These are phyloP conservation scores for Ustilago hordei DNA, from an alignment of 1,284 basidiomycete species.

Conservation along the genomic window DNA sequence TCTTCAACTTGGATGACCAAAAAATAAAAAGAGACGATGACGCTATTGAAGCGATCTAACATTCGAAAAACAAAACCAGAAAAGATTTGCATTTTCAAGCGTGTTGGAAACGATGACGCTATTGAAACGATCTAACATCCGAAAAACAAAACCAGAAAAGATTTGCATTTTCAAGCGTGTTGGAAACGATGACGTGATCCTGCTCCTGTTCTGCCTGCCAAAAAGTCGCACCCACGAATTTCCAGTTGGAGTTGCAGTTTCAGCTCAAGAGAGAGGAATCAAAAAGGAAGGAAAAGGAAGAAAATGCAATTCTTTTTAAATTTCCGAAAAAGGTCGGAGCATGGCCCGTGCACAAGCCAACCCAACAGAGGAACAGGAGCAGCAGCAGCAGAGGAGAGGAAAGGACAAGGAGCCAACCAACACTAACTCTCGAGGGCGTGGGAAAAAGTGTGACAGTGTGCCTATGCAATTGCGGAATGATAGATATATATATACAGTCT, in stretches of 20 bases:
- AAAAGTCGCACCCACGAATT: neutral
- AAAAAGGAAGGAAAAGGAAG: neutral
- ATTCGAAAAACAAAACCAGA: neutral
- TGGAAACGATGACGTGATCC: constrained; percentile 18
- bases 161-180: neutral
- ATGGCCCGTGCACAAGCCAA: constrained; percentile 22
- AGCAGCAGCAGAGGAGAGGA: neutral
- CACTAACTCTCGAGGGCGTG: neutral
- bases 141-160: neutral
- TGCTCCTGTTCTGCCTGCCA: constrained; percentile 1
- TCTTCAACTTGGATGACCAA: constrained; percentile 1
- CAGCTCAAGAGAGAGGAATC: too few relatives aligned
- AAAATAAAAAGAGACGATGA: constrained; percentile 24
- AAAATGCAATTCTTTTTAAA: too few relatives aligned
- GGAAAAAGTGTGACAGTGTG: neutral
- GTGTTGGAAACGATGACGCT: constrained; percentile 13
- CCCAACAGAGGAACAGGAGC: constrained; percentile 6
- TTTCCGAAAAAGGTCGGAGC: constrained; percentile 20
- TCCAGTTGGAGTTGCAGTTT: too few relatives aligned
- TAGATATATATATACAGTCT: neutral
- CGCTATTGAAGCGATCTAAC: neutral
- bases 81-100: neutral
- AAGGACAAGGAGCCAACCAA: neutral
- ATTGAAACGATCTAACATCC: neutral
- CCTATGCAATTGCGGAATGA: neutral